Conservation (phyloP, 192 early-diverging fungal genomes). For the Linnemannia elongata region DNA sequence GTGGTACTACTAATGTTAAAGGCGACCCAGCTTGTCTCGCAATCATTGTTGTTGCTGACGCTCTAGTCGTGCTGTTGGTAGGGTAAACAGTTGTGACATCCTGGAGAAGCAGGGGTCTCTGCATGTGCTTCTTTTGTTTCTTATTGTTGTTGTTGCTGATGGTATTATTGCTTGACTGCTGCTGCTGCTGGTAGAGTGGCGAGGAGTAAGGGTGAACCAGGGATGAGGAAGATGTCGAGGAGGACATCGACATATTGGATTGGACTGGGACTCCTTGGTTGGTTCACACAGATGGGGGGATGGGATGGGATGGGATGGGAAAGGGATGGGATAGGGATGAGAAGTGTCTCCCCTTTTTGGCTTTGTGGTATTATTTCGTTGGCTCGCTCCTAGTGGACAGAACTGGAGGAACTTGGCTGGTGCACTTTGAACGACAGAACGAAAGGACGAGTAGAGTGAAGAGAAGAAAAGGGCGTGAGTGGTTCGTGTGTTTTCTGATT, state of each 20-base stretch:
- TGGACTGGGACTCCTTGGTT: neutral
- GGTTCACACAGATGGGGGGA: neutral
- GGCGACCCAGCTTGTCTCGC: too few relatives aligned
- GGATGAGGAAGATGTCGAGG: too few relatives aligned
- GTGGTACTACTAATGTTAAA: too few relatives aligned
- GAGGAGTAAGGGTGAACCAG: too few relatives aligned
- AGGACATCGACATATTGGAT: neutral
- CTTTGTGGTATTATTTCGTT: neutral
- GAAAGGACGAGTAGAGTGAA: too few relatives aligned
- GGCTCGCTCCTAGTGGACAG: neutral
- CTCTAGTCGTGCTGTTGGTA: too few relatives aligned
- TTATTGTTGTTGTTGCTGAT: neutral
- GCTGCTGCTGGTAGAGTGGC: neutral
- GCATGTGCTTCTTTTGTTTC: neutral
- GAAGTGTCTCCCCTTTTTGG: neutral
- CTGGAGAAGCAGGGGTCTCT: neutral
- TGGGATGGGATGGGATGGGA: too few relatives aligned
- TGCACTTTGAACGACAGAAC: neutral
- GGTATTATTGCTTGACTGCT: neutral
- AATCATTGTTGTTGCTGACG: too few relatives aligned
- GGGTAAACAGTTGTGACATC: too few relatives aligned
- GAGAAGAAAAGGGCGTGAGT: neutral
- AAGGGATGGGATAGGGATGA: neutral
- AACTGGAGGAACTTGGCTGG: neutral
- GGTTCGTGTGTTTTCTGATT: neutral